phyloP scores from a whole-genome alignment of 2,329 filamentous ascomycete genomes.

The Paracoccidioides brasiliensis region DNA sequence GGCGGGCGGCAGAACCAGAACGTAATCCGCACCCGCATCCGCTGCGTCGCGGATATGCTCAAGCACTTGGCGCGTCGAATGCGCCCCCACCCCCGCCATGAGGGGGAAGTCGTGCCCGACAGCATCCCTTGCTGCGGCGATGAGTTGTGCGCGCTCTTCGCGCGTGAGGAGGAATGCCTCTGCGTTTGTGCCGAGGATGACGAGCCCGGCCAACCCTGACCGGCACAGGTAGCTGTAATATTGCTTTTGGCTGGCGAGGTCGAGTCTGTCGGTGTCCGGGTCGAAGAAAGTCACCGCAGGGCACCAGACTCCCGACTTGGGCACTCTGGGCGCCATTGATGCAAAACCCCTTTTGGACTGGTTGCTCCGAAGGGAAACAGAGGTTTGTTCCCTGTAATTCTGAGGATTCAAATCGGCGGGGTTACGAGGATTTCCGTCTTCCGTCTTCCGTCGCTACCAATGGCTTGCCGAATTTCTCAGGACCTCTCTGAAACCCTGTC shows the following conservation, averaged over 20 bases:
- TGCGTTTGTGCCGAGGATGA: conserved; percentile 44
- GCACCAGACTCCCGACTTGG: conserved; percentile 35
- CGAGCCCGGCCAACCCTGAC: conserved; percentile 39
- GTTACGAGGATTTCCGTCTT: no score
- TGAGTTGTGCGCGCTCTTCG: conserved; percentile 45
- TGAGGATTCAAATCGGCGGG: background rate
- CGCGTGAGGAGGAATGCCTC: conserved; percentile 46
- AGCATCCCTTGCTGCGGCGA: conserved; percentile 42
- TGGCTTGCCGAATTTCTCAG: no score
- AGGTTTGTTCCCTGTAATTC: background rate
- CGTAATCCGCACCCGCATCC: conserved; percentile 48
- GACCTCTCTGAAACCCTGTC: no score
- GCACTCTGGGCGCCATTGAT: conserved; percentile 14
- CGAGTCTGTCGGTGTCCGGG: conserved; percentile 36
- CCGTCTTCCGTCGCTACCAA: no score
- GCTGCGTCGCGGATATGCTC: conserved; percentile 47
- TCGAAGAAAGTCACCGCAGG: conserved; percentile 45
- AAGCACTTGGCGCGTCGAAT: conserved; percentile 51
- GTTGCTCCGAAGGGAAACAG: background rate
- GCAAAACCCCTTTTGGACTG: background rate
- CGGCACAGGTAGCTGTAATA: conserved; percentile 41
- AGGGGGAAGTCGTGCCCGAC: conserved; percentile 43
- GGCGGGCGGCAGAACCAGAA: conserved; percentile 47
- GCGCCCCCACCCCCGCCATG: conserved; percentile 51
- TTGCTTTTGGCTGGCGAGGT: conserved; percentile 36